phyloP scores from a whole-genome alignment of 164 flowering plant genomes.

The Liquidambar formosana region DNA sequence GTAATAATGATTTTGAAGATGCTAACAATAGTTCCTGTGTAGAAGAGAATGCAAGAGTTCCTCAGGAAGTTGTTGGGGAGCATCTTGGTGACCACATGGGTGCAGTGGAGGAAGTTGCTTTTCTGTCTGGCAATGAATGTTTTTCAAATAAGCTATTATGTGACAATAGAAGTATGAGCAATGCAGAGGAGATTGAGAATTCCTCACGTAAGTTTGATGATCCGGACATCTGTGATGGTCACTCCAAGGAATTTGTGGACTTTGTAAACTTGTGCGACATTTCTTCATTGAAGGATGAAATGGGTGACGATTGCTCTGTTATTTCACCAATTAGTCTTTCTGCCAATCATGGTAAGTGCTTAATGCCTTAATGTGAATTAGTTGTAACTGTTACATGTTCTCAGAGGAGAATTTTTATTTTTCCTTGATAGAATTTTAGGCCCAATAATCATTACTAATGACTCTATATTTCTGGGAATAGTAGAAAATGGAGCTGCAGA shows the following conservation, averaged over 20 bases:
- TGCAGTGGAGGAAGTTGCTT: neutral
- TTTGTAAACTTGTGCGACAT: neutral
- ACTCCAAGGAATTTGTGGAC: neutral
- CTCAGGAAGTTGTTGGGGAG: neutral
- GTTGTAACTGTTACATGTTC: neutral
- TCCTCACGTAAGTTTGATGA: neutral
- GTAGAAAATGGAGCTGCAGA: neutral
- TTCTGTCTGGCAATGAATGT: neutral
- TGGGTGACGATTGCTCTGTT: neutral
- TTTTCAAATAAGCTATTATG: neutral
- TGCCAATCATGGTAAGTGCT: conserved; percentile 2
- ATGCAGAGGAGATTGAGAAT: conserved; percentile 4
- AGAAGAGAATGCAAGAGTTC: neutral
- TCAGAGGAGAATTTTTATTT: neutral
- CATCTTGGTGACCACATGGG: neutral
- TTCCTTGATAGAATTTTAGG: neutral
- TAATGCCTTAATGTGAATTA: neutral
- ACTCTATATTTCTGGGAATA: neutral
- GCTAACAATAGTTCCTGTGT: neutral
- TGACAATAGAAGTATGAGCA: neutral
- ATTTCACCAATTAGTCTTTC: conserved; percentile 2
- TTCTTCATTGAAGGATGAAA: neutral
- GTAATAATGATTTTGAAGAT: neutral
- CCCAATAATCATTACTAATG: neutral
- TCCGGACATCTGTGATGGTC: neutral